phyloP scores from a whole-genome alignment of 192 early-diverging fungal genomes.

The Chytriomyces sp. region DNA sequence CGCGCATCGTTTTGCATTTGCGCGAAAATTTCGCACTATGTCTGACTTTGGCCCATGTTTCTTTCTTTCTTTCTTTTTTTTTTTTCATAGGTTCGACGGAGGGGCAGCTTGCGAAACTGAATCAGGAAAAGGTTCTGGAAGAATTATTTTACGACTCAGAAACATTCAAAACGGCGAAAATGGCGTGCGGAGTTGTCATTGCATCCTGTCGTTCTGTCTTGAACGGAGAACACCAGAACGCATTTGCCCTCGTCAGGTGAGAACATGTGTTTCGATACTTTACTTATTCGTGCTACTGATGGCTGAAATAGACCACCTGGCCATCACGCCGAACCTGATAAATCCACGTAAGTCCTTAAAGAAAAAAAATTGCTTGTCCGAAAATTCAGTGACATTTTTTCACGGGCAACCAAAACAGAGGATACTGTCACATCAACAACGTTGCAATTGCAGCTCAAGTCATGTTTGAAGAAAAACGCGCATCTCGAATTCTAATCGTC shows the following conservation, averaged over 20 bases:
- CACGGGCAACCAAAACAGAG: constrained; percentile 57
- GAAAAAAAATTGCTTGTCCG: not conserved
- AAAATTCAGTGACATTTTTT: not conserved
- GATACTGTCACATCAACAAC: constrained; percentile 91
- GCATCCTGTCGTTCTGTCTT: constrained; percentile 75
- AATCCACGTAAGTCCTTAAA: constrained; percentile 23
- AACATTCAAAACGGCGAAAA: constrained; percentile 48
- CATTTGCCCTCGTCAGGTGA: constrained; percentile 78
- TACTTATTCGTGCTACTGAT: not conserved
- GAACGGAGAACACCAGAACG: constrained; percentile 68
- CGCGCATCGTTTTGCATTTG: no score
- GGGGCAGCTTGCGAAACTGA: constrained; percentile 4
- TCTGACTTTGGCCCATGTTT: no score
- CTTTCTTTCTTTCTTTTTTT: no score
- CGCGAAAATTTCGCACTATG: no score
- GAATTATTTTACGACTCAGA: constrained; percentile 41
- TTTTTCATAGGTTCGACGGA: not conserved
- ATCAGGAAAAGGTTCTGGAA: constrained; percentile 18
- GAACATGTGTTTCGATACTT: not conserved
- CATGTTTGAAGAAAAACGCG: constrained; percentile 54
- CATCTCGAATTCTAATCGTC: constrained; percentile 74
- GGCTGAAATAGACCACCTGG: constrained; percentile 75
- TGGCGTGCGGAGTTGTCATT: constrained; percentile 80
- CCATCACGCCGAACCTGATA: constrained; percentile 83
- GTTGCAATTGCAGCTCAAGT: constrained; percentile 81